Base-by-base conservation (phyloP, 1,284 basidiomycete genomes). In the Chalciporus sp. region DNA sequence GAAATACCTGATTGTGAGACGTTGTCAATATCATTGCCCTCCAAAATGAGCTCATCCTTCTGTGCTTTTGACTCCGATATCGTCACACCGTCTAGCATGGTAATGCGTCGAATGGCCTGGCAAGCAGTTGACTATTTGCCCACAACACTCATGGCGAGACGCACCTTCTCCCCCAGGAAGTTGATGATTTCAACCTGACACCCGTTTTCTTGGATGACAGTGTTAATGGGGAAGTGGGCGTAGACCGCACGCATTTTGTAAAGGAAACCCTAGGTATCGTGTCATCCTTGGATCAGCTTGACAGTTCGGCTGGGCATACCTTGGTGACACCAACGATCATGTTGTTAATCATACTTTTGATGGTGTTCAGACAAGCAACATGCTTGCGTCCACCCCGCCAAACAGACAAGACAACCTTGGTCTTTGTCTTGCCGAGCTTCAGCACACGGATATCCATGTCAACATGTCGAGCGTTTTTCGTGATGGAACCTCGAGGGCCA, bases 221-320 rank as follows among this genome's bases (percentile, higher is more conserved):
- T 90, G 84, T 99, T 99, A 84, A 99, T 98, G 62, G 97, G 97
- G 85, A 99, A 99, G 85, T 99, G 97, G 70, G 97, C 97, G 74
- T 99, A 99, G 56, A 99, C 97, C 37, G 95, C 83, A 69, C 94
- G 92, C 94, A 98, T 96, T 90, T 99, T 99, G 88, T 99, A 99
- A 71, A 90, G 88, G 89, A 98, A 99, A 61, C 96, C 97, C 89
- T 93, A 63, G 19, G 49, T 39, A 31, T n/a, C 42, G 19, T 20
- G 19, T 55, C 45, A 47, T 9, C 12, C 56, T 39, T 52, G 45
- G 31, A 57, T 47, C 27, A 31, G 47, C 16, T 26, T 14, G 46
- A 26, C 47, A 37, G 17, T 29, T 35, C 7, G 27, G 6, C 29
- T 42, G 2, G 16, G 19, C 35, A 39, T 44, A 50, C 92, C 84